Conservation (phyloP, 805 yeast species). For the Barnettozyma sucrosica region DNA sequence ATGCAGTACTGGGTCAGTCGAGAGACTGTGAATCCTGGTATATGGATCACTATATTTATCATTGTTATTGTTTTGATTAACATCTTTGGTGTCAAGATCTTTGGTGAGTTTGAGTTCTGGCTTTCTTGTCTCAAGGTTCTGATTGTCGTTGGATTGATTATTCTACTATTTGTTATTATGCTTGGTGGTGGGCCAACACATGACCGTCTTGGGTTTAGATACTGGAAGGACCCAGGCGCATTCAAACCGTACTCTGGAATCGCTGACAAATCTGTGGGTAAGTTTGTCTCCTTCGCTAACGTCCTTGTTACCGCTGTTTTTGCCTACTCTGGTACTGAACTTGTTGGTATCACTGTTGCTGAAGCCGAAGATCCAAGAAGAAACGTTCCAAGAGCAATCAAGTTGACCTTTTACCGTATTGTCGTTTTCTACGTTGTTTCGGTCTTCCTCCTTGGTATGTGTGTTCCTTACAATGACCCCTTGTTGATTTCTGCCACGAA, state of each 20-base stretch:
- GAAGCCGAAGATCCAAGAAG: slow-evolving; percentile 66
- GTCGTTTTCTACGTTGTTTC: slow-evolving; percentile 56
- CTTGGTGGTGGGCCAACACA: slow-evolving; percentile 76
- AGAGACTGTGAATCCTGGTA: slow-evolving; percentile 40
- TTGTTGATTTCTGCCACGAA: slow-evolving; percentile 43
- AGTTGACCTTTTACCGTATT: slow-evolving; percentile 64
- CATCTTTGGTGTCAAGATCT: slow-evolving; percentile 46
- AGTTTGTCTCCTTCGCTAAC: slow-evolving; percentile 56
- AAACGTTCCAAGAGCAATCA: slow-evolving; percentile 66
- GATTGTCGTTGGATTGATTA: slow-evolving; percentile 58
- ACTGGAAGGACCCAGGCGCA: slow-evolving; percentile 67
- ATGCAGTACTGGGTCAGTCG: slow-evolving; percentile 43
- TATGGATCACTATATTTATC: slow-evolving; percentile 43
- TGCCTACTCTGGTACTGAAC: slow-evolving; percentile 67
- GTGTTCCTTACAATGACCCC: slow-evolving; percentile 56
- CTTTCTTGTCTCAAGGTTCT: slow-evolving; percentile 42
- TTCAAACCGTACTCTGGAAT: slow-evolving; percentile 40
- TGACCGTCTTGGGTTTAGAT: slow-evolving; percentile 69
- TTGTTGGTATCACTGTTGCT: slow-evolving; percentile 67
- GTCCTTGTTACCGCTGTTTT: slow-evolving; percentile 62
- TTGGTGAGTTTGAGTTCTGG: slow-evolving; percentile 53
- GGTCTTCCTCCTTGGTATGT: slow-evolving; percentile 59
- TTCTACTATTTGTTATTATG: slow-evolving; percentile 57
- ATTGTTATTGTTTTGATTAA: slow-evolving; percentile 40
- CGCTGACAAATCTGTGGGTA: slow-evolving; percentile 43